These are phyloP conservation scores for Lactifluus hygrophoroides DNA, from an alignment of 768 basidiomycete genomes.

Conservation along the genomic window DNA sequence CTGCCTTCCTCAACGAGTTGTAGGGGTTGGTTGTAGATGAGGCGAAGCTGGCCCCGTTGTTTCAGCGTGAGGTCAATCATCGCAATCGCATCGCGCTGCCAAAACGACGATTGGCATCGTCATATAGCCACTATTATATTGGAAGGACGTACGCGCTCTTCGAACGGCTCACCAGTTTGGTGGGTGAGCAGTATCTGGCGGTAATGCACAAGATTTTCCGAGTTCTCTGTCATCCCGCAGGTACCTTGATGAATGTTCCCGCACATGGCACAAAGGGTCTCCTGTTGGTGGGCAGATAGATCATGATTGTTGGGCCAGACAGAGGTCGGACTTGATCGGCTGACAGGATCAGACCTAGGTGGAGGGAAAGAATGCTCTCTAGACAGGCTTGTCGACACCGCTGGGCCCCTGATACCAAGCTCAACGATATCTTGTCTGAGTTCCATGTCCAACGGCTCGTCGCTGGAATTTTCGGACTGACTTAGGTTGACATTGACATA, in stretches of 20 bases:
- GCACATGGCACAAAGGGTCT: constrained; percentile 52
- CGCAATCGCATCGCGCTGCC: constrained; percentile 53
- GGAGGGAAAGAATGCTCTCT: neutral
- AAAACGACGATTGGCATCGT: constrained; percentile 7
- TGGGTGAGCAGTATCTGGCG: constrained; percentile 57
- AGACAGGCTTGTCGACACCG: neutral
- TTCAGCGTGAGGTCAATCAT: constrained; percentile 61
- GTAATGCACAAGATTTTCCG: constrained; percentile 61
- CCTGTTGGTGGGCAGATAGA: constrained; percentile 3
- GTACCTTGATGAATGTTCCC: constrained; percentile 31
- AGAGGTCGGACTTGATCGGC: neutral
- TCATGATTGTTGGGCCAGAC: neutral
- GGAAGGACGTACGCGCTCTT: constrained; percentile 44
- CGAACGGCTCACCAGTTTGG: constrained; percentile 57
- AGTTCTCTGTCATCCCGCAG: constrained; percentile 58
- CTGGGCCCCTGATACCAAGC: neutral
- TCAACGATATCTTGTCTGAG: neutral
- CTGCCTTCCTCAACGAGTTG: constrained; percentile 36
- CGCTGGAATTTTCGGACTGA: constrained; percentile 9
- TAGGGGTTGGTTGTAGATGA: constrained; percentile 59
- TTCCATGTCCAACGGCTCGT: neutral
- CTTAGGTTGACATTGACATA: constrained; percentile 24
- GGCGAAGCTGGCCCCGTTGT: constrained; percentile 43
- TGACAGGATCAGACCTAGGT: neutral
- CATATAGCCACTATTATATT: neutral